A percentile compares a stretch with the other conserved stretches of the same genome.
Evolutionary conservation across 78 protist species (phyloP).

Genomic region (Speleostelium caveatum): DNA sequence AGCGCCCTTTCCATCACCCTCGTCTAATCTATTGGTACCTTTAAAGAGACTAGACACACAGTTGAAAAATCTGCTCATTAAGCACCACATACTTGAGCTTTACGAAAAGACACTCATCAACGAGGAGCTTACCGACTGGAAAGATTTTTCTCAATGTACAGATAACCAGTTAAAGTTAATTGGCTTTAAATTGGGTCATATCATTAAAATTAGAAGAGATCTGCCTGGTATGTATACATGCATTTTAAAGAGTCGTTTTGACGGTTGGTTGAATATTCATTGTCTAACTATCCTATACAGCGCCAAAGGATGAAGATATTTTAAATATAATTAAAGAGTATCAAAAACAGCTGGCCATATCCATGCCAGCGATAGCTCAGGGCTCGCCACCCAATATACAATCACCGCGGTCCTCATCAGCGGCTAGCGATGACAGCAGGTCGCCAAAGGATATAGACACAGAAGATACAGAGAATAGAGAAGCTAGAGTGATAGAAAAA

Average conservation of each 20-base stretch:
- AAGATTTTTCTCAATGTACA: neutral
- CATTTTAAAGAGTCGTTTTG: too few species aligned
- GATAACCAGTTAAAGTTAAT: neutral
- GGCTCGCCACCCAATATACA: too few species aligned
- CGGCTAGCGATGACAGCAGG: too few species aligned
- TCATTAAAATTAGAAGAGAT: neutral
- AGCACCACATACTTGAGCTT: neutral
- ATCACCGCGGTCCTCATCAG: too few species aligned
- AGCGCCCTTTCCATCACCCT: neutral
- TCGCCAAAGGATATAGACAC: neutral
- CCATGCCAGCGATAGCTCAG: too few species aligned
- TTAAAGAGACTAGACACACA: neutral
- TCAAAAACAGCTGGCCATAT: too few species aligned
- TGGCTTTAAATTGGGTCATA: neutral
- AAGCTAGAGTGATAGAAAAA: neutral
- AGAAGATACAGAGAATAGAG: neutral
- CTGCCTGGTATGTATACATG: too few species aligned
- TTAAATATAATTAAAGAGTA: too few species aligned
- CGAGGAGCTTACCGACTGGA: neutral
- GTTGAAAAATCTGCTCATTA: neutral
- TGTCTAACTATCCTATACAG: too few species aligned
- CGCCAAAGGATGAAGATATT: too few species aligned
- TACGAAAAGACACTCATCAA: neutral
- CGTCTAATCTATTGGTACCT: neutral
- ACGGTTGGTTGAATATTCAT: too few species aligned